Conservation (phyloP, 306 rosid species). For the Lathyrus tuberosus region DNA sequence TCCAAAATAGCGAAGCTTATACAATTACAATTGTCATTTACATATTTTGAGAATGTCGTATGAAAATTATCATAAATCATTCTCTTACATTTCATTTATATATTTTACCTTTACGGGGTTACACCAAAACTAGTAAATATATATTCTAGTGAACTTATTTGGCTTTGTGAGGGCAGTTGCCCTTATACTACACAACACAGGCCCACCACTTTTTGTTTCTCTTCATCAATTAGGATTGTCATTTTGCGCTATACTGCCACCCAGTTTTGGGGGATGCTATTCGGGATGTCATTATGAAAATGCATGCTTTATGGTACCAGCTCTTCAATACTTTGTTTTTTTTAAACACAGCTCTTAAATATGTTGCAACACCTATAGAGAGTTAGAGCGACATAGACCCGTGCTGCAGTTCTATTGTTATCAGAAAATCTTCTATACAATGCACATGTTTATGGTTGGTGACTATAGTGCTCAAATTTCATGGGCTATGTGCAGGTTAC, state of each 20-base stretch:
- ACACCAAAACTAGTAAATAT: too few relatives aligned
- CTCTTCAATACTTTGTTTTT: too few relatives aligned
- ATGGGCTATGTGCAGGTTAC: constrained; percentile 56
- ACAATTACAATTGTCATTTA: neutral
- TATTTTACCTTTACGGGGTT: too few relatives aligned
- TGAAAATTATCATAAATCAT: neutral
- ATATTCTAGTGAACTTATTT: too few relatives aligned
- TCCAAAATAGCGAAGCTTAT: neutral
- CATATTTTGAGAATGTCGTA: neutral
- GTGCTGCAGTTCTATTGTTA: neutral
- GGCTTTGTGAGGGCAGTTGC: too few relatives aligned
- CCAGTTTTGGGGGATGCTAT: neutral
- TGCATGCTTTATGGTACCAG: neutral
- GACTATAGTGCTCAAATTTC: constrained; percentile 28
- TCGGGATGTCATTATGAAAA: neutral
- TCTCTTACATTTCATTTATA: too few relatives aligned
- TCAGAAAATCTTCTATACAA: neutral
- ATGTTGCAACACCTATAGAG: neutral
- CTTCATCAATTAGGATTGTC: too few relatives aligned
- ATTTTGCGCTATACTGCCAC: neutral
- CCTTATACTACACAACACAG: too few relatives aligned
- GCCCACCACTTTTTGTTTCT: too few relatives aligned
- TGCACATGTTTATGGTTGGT: neutral
- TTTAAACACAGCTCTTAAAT: neutral
- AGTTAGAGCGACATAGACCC: neutral